Base-by-base conservation (phyloP, 2,329 filamentous ascomycete genomes). In the Pyrenochaeta sp. region DNA sequence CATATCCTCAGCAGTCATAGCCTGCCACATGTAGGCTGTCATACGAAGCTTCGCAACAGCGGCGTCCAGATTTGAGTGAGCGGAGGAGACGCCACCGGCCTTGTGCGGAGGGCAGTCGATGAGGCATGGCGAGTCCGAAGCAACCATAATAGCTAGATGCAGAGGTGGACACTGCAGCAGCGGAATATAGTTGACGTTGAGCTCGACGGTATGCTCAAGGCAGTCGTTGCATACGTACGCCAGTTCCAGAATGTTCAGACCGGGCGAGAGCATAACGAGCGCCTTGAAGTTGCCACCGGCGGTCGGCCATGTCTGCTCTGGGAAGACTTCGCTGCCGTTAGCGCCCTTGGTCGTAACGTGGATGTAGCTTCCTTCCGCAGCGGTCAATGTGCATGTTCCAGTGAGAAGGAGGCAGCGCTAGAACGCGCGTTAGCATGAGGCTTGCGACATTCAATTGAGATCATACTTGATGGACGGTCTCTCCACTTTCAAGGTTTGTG, bases 11-110 rank as follows among this genome's bases (percentile, higher is more conserved):
- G 72, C 73, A n/a, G 71, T 74, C 61, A 72, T 62, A 13, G 72
- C 72, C 54, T 76, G 72, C 72, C 72, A 75, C 72, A 75, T 75
- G 57, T 73, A 74, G 2, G 73, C 72, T 6, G 72, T 68, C 65
- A 72, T 74, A n/a, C 72, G 67, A 12, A 75, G 61, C 63, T 76
- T 76, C 7, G 67, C 65, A 37, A 73, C 65, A 4, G 69, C 72
- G 30, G 72, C 71, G n/a, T 71, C 59, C 6, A 76, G 56, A 43
- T 67, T 66, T 5, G 64, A 64, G 37, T 75, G 72, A 3, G 72
- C 62, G 2, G 68, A 70, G 24, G 65, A 65, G 1, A 69, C 22
- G 15, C 65, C 72, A 8, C 54, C 66, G 5, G 60, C 56, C 48
- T 76, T 74, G 43, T 58, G 45, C 9, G 68, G 62, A 12, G 72